Base-by-base conservation (phyloP, 2,329 filamentous ascomycete species). In the Colletotrichum ledebouriae region DNA sequence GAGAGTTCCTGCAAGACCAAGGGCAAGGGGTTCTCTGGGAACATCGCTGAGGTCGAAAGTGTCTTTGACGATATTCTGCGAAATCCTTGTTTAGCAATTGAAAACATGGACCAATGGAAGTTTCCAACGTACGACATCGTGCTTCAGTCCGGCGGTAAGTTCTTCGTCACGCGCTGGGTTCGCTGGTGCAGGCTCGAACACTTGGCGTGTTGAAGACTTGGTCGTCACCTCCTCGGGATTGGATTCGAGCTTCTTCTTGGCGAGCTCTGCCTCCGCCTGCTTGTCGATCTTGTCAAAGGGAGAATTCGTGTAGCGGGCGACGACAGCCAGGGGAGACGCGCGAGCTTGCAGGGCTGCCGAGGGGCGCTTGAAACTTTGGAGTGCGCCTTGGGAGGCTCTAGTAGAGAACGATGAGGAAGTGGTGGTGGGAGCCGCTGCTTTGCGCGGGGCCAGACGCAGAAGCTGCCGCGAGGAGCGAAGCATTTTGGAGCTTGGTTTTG, bases 1-100 rank as follows among this genome's bases (percentile, higher is more conserved):
- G 5, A 97, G 75, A 1, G 97, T 90, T 75, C 94, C 94, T 6
- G 92, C 92, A 67, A 93, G 83, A 63, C 92, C 92, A 49, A 94
- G 85, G 66, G 86, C 83, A 56, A 90, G 85, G 22, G 91, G 88
- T 76, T 92, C 89, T 73, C 84, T 87, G 7, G 92, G 92, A 4
- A 94, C 91, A 2, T 82, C 81, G 39, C 78, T 76, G 41, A 94
- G 83, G 20, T 85, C 86, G 75, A 94, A 91, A 1, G 91, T 92
- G 13, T 93, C 89, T 74, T 88, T 89, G 75, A 94, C 86, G 9
- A 86, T 86, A 75, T 85, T 81, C 88, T 93, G 74, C 5, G 25
- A 29, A 25, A 66, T 70, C 41, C 65, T 20, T 17, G 25, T 4
- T 25, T n/a, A 20, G 20, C 12, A 64, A 39, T 9, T 5, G 1